Evolutionary conservation across 164 flowering plant genomes (phyloP).

Genomic region (Taxillus chinensis): DNA sequence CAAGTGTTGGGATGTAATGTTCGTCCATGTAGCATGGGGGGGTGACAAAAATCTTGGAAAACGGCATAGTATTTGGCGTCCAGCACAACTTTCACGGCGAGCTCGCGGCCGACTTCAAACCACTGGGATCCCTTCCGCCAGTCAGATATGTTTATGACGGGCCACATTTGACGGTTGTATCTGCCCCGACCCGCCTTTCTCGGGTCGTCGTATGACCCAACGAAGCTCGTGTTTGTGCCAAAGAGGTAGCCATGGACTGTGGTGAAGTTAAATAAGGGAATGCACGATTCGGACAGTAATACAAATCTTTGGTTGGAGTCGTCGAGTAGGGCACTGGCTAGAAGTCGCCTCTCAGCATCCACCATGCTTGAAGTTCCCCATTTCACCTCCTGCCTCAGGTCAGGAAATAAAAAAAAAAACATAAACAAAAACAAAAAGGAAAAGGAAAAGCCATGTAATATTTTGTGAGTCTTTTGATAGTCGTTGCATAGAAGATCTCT

Average conservation of each 20-base stretch:
- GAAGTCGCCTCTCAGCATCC: slow-evolving; percentile 46
- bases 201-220: slow-evolving; percentile 30
- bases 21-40: slow-evolving; percentile 37
- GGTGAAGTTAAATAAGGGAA: slow-evolving; percentile 50
- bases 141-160: slow-evolving; percentile 15
- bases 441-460: too few species aligned
- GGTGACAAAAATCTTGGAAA: slow-evolving; percentile 18
- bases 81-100: slow-evolving; percentile 27
- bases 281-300: slow-evolving; percentile 48
- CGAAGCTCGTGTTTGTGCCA: slow-evolving; percentile 31
- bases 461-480: too few species aligned
- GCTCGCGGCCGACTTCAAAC: slow-evolving; percentile 31
- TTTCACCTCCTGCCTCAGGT: slow-evolving; percentile 28
- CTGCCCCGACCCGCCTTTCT: slow-evolving; percentile 32
- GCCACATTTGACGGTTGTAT: slow-evolving; percentile 35
- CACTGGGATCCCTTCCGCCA: slow-evolving; percentile 58
- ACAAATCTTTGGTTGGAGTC: slow-evolving; percentile 42
- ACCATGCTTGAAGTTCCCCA: slow-evolving; percentile 48
- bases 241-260: slow-evolving; percentile 35
- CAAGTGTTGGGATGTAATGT: slow-evolving; percentile 36
- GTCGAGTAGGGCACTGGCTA: slow-evolving; percentile 58
- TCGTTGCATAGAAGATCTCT: too few species aligned
- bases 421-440: too few species aligned
- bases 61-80: slow-evolving; percentile 25
- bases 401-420: too few species aligned